Conservation (phyloP, 2,329 filamentous ascomycete genomes). For the Leptographium wingfieldii region DNA sequence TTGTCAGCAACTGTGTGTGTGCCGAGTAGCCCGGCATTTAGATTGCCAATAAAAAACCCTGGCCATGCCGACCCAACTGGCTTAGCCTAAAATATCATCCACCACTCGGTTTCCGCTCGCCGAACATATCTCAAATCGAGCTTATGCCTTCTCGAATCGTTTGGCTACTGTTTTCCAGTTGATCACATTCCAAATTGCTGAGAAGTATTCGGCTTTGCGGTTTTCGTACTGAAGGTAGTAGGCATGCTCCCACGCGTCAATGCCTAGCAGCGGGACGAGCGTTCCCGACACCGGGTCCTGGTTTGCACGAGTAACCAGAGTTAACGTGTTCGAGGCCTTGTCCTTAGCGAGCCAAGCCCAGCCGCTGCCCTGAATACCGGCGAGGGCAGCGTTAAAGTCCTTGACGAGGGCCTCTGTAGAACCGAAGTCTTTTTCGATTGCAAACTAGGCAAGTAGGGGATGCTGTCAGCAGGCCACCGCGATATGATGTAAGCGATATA, state of each 20-base stretch:
- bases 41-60: background rate
- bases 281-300: constrained; percentile 82
- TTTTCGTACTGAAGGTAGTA: constrained; percentile 97
- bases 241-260: constrained; percentile 94
- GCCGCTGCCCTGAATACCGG: constrained; percentile 73
- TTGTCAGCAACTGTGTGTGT: background rate
- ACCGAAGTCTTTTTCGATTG: constrained; percentile 57
- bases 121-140: background rate
- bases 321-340: constrained; percentile 46
- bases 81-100: too few relatives aligned
- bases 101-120: background rate
- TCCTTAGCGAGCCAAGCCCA: constrained; percentile 85
- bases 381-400: constrained; percentile 54
- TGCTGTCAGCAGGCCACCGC: background rate
- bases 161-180: constrained; percentile 88
- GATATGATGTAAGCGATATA: background rate
- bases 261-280: constrained; percentile 69
- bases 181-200: constrained; percentile 84
- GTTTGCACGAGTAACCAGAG: constrained; percentile 63
- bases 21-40: background rate
- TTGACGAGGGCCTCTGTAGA: constrained; percentile 51
- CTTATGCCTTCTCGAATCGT: constrained; percentile 40
- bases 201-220: constrained; percentile 92
- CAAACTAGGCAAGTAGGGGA: constrained; percentile 21
- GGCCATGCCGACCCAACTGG: background rate